phyloP scores from a whole-genome alignment of 2,329 filamentous ascomycete genomes.

The Hypoxylon sp. region DNA sequence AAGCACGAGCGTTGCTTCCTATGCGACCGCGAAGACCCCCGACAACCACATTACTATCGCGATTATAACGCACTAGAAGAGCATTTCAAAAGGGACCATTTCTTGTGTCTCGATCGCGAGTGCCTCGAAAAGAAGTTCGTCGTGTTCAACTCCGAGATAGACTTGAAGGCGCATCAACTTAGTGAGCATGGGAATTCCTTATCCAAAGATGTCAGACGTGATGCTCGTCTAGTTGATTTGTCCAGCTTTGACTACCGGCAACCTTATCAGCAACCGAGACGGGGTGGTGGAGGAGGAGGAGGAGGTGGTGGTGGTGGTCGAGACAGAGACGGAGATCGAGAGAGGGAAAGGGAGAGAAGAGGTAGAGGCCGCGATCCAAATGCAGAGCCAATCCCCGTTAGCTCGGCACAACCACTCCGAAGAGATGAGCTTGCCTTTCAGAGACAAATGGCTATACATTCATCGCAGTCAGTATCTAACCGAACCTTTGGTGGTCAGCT shows the following conservation, averaged over 20 bases:
- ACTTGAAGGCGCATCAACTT: conserved; percentile 92
- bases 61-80: conserved; percentile 87
- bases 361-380: conserved; percentile 81
- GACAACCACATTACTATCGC: conserved; percentile 87
- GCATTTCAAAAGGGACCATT: conserved; percentile 90
- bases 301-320: conserved; percentile 55
- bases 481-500: conserved; percentile 88
- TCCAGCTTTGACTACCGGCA: conserved; percentile 82
- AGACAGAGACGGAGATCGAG: conserved; percentile 57
- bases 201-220: conserved; percentile 83
- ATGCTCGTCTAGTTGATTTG: conserved; percentile 86
- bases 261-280: conserved; percentile 70
- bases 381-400: conserved; percentile 77
- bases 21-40: conserved; percentile 76
- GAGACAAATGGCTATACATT: conserved; percentile 89
- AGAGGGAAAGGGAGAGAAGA: conserved; percentile 35
- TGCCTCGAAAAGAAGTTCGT: conserved; percentile 98
- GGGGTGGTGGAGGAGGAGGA: conserved; percentile 54
- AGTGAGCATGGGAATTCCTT: conserved; percentile 80
- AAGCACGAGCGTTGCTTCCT: conserved; percentile 96
- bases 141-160: conserved; percentile 93
- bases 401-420: conserved; percentile 80
- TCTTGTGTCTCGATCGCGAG: conserved; percentile 81
- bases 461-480: conserved; percentile 79
- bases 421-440: conserved; percentile 92